Evolutionary conservation across 163 green algal species (phyloP).

Genomic region (Prototheca stagnorum): DNA sequence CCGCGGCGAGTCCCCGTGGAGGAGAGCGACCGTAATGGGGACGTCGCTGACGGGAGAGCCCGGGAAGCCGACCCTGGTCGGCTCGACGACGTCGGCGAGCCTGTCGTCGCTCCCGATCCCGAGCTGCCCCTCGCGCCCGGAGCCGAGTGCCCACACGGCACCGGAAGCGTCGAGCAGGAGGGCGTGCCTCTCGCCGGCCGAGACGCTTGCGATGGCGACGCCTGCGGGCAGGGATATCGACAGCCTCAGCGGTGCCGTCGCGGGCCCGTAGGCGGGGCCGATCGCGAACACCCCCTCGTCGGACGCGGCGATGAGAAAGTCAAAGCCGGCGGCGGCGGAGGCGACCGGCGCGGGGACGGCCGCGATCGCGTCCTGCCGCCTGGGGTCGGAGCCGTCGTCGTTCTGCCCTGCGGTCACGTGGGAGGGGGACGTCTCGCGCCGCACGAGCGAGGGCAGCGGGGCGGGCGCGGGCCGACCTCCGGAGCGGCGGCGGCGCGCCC

Average conservation of each 20-base stretch:
- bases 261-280: background rate
- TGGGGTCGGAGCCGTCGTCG: background rate
- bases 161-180: constrained; percentile 39
- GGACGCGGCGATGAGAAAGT: constrained; percentile 8
- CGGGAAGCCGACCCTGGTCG: no score
- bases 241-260: background rate
- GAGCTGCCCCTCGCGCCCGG: constrained; percentile 54
- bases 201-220: constrained; percentile 2
- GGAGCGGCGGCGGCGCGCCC: no score
- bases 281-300: constrained; percentile 2
- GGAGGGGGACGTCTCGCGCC: no score
- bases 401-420: no score
- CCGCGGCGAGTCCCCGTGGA: background rate
- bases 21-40: background rate
- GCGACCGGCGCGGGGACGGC: background rate
- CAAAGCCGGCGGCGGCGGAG: constrained; percentile 12
- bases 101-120: constrained; percentile 26
- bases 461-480: background rate
- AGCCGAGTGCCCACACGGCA: constrained; percentile 56
- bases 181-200: constrained; percentile 53
- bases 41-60: background rate
- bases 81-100: background rate
- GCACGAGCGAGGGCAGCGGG: no score
- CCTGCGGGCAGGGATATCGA: constrained; percentile 2
- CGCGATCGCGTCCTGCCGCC: background rate